Evolutionary conservation across 441 rosid genomes (phyloP).

Genomic region (Croton laevigatus): DNA sequence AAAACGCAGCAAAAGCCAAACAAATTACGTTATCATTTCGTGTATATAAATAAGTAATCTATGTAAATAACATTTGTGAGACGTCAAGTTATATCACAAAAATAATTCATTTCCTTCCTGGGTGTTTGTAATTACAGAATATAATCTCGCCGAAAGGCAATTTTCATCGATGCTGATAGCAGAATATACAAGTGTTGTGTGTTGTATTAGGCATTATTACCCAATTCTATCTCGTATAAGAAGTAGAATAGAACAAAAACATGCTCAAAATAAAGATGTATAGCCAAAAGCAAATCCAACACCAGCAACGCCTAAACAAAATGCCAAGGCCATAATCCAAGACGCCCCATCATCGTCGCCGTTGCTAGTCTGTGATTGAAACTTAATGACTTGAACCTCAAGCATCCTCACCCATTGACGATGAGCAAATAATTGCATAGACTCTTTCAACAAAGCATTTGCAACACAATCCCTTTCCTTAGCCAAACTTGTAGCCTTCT

Average conservation of each 20-base stretch:
- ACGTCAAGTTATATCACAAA: too few species aligned
- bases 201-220: too few species aligned
- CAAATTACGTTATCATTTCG: too few species aligned
- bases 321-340: slow-evolving; percentile 36
- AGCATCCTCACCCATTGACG: slow-evolving; percentile 51
- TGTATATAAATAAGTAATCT: too few species aligned
- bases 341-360: slow-evolving; percentile 13
- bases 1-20: too few species aligned
- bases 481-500: slow-evolving; percentile 35
- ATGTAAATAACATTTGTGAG: too few species aligned
- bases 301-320: slow-evolving; percentile 45
- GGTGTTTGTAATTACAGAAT: too few species aligned
- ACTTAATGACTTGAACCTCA: slow-evolving; percentile 38
- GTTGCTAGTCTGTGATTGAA: slow-evolving; percentile 24
- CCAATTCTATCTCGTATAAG: too few species aligned
- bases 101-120: too few species aligned
- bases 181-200: too few species aligned
- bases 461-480: slow-evolving; percentile 40
- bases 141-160: too few species aligned
- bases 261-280: slow-evolving; percentile 27
- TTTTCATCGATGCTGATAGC: too few species aligned
- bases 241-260: background rate
- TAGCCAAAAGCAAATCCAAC: slow-evolving; percentile 42
- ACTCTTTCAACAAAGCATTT: slow-evolving; percentile 37
- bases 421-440: slow-evolving; percentile 40